Base-by-base conservation (phyloP, 495 filamentous ascomycete species). In the Parmelia sp. region DNA sequence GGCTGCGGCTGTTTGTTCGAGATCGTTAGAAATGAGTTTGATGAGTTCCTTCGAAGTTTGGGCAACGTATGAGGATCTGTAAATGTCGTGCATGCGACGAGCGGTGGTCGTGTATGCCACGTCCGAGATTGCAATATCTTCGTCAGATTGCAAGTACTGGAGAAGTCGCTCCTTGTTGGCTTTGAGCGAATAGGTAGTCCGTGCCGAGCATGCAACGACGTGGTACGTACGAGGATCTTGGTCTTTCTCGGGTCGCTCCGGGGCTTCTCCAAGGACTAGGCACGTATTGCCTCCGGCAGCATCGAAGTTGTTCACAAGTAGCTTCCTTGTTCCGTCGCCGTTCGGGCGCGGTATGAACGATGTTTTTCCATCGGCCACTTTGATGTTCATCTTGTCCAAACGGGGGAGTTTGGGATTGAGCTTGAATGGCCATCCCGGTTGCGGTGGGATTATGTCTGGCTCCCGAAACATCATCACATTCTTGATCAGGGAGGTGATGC, bases 71-170 rank as follows among this genome's bases (percentile, higher is more conserved):
- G 73, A 69, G 2, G 70, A 42, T 8, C 88, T 82, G 74, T 82
- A 82, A 62, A 79, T 78, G 71, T 90, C 82, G 56, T 90, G 89
- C 6, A 83, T 82, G n/a, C 84, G 83, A 31, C 89, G 83, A 49
- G 88, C 89, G 6, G 86, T 90, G 5, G 84, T 87, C 4, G 88
- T 88, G 72, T 91, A 92, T 4, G 88, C 82, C 0, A 92, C 74
- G 58, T 82, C 75, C 11, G 55, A 47, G 35, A 64, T 25, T 14
- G 23, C 39, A 12, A 14, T 7, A 5, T n/a, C 29, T 33, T 55
- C 29, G 17, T 21, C 17, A n/a, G 27, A 33, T 14, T 33, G 29
- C 15, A 55, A 15, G 51, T 33, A 55, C 0, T 19, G 27, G 5
- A 55, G 29, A 21, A 55, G 15, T 33, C 29, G 29, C 10, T 55